Percentiles rank a stretch among this genome's conserved stretches.
phyloP scores from a whole-genome alignment of 768 basidiomycete genomes.

The Tubosaeta brunneosetosa region DNA sequence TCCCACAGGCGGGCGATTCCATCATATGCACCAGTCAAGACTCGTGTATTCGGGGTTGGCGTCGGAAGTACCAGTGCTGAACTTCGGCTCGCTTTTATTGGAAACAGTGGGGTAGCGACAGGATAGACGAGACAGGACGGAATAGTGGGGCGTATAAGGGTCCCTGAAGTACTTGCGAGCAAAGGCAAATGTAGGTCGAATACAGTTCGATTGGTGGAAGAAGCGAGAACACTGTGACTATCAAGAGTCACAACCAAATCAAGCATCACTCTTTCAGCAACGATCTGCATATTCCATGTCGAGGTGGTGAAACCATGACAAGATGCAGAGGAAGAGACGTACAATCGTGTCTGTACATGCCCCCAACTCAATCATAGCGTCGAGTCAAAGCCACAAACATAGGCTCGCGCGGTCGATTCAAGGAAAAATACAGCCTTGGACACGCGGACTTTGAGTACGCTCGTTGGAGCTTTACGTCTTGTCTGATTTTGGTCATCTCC shows the following conservation, averaged over 20 bases:
- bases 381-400: too few species aligned
- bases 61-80: background rate
- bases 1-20: conserved; percentile 79
- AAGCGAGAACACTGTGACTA: conserved; percentile 46
- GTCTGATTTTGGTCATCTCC: too few species aligned
- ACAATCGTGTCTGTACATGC: too few species aligned
- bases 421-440: too few species aligned
- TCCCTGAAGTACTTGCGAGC: conserved; percentile 34
- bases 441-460: too few species aligned
- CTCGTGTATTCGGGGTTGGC: conserved; percentile 31
- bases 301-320: too few species aligned
- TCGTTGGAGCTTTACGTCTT: too few species aligned
- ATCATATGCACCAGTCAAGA: conserved; percentile 74
- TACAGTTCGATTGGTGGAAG: conserved; percentile 72
- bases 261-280: conserved; percentile 72
- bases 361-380: too few species aligned
- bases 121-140: conserved; percentile 55
- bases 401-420: too few species aligned
- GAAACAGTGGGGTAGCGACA: background rate
- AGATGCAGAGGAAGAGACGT: too few species aligned
- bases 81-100: background rate
- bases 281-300: conserved; percentile 39
- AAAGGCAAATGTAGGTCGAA: conserved; percentile 62
- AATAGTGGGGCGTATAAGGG: conserved; percentile 58
- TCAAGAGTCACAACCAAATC: conserved; percentile 49